These are phyloP conservation scores for Phytophthora hybrid DNA, from an alignment of 352 stramenopile species.

Conservation along the genomic window DNA sequence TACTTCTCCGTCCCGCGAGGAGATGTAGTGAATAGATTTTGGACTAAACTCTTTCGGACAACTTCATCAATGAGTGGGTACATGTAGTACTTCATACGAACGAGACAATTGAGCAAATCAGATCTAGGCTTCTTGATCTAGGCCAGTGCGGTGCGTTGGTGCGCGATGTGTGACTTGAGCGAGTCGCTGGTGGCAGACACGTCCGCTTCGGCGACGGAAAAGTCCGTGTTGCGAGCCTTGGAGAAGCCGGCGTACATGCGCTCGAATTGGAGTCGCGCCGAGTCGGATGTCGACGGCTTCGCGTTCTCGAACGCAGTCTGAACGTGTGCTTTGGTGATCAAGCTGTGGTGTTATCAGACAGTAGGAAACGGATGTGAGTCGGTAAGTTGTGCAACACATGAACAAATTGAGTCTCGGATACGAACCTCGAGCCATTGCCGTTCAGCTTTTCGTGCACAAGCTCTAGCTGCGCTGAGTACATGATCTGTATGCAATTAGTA, in stretches of 20 bases:
- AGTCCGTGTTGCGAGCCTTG: conserved; percentile 75
- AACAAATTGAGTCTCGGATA: conserved; percentile 6
- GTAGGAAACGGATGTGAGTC: conserved; percentile 3
- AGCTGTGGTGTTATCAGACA: conserved; percentile 30
- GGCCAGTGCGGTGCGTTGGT: conserved; percentile 76
- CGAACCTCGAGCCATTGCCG: conserved; percentile 59
- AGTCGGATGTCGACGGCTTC: conserved; percentile 77
- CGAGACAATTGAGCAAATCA: no score
- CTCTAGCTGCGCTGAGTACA: conserved; percentile 95
- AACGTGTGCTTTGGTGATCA: conserved; percentile 68
- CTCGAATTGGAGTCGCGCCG: conserved; percentile 68
- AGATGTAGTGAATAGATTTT: no score
- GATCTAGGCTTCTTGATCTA: conserved; percentile 19
- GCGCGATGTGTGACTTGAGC: conserved; percentile 63
- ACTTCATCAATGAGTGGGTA: no score
- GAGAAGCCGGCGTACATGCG: conserved; percentile 77
- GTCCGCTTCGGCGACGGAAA: conserved; percentile 64
- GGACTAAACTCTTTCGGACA: no score
- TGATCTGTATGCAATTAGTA: conserved; percentile 51
- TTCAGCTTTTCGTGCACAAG: conserved; percentile 93
- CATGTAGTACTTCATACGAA: no score
- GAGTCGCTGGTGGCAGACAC: conserved; percentile 50
- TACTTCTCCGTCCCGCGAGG: no score
- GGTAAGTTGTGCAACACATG: neutral
- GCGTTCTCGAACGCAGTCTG: conserved; percentile 68